Evolutionary conservation across 805 yeast genomes (phyloP).

Genomic region (Candida germanica): DNA sequence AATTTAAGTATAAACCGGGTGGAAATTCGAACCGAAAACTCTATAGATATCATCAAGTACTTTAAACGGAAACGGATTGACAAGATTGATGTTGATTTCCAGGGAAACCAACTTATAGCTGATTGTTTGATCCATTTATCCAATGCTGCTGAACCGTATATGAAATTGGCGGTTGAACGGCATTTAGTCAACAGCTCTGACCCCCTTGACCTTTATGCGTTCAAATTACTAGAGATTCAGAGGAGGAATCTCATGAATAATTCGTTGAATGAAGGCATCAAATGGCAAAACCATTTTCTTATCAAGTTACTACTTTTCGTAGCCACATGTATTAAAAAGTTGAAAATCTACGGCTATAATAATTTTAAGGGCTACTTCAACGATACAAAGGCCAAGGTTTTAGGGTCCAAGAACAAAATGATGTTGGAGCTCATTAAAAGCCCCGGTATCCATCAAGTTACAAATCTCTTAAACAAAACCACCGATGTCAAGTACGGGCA

Average conservation of each 20-base stretch:
- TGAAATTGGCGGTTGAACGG: slow-evolving; percentile 60
- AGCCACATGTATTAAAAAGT: slow-evolving; percentile 66
- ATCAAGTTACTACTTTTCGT: slow-evolving; percentile 63
- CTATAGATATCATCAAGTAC: slow-evolving; percentile 75
- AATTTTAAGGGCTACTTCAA: slow-evolving; percentile 75
- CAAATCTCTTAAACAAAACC: slow-evolving; percentile 28
- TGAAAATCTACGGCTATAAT: slow-evolving; percentile 77
- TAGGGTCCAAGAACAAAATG: slow-evolving; percentile 60
- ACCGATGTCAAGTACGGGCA: slow-evolving; percentile 35
- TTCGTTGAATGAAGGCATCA: slow-evolving; percentile 59
- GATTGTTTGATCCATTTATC: slow-evolving; percentile 35
- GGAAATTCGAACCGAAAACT: slow-evolving; percentile 82
- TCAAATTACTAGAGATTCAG: slow-evolving; percentile 66
- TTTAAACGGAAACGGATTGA: slow-evolving; percentile 67
- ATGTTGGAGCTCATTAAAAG: slow-evolving; percentile 55
- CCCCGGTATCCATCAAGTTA: slow-evolving; percentile 34
- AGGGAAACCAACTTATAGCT: slow-evolving; percentile 44
- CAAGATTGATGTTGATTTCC: slow-evolving; percentile 51
- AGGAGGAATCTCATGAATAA: slow-evolving; percentile 55
- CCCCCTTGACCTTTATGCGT: slow-evolving; percentile 66
- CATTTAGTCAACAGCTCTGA: slow-evolving; percentile 58
- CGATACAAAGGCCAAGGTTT: slow-evolving; percentile 47
- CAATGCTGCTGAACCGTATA: slow-evolving; percentile 64
- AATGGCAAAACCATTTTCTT: slow-evolving; percentile 67
- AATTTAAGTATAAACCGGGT: slow-evolving; percentile 71